Evolutionary conservation across 2,329 filamentous ascomycete genomes (phyloP).

Genomic region (Aquanectria penicillioides): DNA sequence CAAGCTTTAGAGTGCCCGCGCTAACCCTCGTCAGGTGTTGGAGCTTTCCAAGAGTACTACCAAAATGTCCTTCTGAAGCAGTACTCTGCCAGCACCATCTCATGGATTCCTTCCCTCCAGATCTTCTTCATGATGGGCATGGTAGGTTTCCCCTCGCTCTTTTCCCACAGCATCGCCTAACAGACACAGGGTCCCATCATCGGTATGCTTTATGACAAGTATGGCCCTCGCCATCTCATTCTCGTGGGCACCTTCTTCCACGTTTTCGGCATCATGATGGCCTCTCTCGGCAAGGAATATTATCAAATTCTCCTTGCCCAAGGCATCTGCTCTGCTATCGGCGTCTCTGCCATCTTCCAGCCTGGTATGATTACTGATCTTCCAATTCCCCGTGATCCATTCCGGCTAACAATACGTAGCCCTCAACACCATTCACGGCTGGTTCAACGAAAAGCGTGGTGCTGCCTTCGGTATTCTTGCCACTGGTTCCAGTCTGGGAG

Average conservation of each 20-base stretch:
- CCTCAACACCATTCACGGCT: conserved; percentile 44
- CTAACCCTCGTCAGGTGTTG: conserved; percentile 45
- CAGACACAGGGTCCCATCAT: conserved; percentile 62
- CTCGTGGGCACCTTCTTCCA: conserved; percentile 63
- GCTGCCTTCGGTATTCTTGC: conserved; percentile 49
- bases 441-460: conserved; percentile 49
- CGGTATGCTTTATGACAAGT: conserved; percentile 70
- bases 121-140: conserved; percentile 62
- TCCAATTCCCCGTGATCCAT: too few species aligned
- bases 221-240: conserved; percentile 68
- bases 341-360: conserved; percentile 47
- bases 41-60: conserved; percentile 68
- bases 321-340: conserved; percentile 49
- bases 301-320: conserved; percentile 55
- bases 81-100: conserved; percentile 63
- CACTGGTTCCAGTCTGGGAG: conserved; percentile 50
- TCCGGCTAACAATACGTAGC: conserved; percentile 20
- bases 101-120: conserved; percentile 68
- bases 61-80: conserved; percentile 55
- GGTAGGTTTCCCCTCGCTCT: conserved; percentile 38
- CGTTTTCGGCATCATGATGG: conserved; percentile 73
- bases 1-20: too few species aligned
- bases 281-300: conserved; percentile 56
- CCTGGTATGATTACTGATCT: conserved; percentile 35
- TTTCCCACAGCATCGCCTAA: neutral